phyloP scores from a whole-genome alignment of 805 yeast species.

The Saturnispora bothae region DNA sequence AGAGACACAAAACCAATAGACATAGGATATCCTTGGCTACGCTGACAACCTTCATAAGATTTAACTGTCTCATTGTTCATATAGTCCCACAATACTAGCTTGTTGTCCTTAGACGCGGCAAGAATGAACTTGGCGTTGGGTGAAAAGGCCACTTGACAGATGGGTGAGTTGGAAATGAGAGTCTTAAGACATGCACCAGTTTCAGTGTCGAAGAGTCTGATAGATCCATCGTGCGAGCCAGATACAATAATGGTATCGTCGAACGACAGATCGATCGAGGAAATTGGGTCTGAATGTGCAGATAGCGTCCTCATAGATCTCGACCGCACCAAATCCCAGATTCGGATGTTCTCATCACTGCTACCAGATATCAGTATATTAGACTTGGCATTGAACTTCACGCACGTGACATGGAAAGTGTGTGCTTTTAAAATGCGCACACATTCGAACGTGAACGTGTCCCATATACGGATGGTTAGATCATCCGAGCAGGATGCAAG shows the following conservation, averaged over 20 bases:
- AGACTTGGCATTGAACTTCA: slow-evolving; percentile 63
- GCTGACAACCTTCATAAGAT: slow-evolving; percentile 35
- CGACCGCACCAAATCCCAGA: slow-evolving; percentile 79
- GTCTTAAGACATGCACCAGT: slow-evolving; percentile 91
- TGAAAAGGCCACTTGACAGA: slow-evolving; percentile 59
- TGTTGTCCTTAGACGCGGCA: slow-evolving; percentile 74
- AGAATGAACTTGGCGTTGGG: slow-evolving; percentile 74
- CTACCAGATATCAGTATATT: slow-evolving; percentile 73
- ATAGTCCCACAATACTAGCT: slow-evolving; percentile 76
- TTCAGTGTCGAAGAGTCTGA: slow-evolving; percentile 76
- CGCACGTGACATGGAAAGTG: slow-evolving; percentile 71
- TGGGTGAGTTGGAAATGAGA: slow-evolving; percentile 70
- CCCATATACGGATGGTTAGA: slow-evolving; percentile 66
- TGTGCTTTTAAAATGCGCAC: slow-evolving; percentile 57
- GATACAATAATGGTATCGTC: slow-evolving; percentile 79
- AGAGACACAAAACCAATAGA: slow-evolving; percentile 38
- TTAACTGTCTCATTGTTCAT: slow-evolving; percentile 71
- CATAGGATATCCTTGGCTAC: slow-evolving; percentile 39
- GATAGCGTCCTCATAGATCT: slow-evolving; percentile 66
- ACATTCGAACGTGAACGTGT: slow-evolving; percentile 39
- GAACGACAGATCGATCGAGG: slow-evolving; percentile 59
- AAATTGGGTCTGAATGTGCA: slow-evolving; percentile 89
- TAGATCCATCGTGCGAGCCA: slow-evolving; percentile 85
- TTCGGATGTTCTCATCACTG: slow-evolving; percentile 80
- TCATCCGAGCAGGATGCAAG: slow-evolving; percentile 86